Base-by-base conservation (phyloP, 2,329 filamentous ascomycete genomes). In the Pyrenophora teres region DNA sequence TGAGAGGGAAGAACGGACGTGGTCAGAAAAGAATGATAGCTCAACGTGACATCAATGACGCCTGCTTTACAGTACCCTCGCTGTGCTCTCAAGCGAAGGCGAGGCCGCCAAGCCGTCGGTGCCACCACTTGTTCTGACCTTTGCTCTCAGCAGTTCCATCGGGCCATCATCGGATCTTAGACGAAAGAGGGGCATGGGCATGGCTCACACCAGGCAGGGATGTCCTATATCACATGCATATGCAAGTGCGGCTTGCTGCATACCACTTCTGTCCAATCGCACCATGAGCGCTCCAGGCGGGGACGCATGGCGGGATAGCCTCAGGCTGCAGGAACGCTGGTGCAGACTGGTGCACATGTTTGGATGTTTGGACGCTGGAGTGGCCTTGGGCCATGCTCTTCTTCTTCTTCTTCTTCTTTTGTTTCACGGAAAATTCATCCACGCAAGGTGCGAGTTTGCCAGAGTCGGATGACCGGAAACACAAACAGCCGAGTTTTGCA, bases 261-360 rank as follows among this genome's bases (percentile, higher is more conserved):
- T 62, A 38, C 59, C 45, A 49, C 57, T 66, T 63, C 50, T 53
- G 49, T 19, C 69, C 70, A 71, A 71, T 71, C 56, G 35, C 13
- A 35, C 38, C 37, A 47, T 32, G 40, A 35, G 15, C 37, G 32
- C 30, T 39, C 47, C 59, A 65, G 65, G 66, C 55, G 46, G 50
- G 56, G 46, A 57, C 63, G 61, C 59, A 62, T 63, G 60, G 69
- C 68, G 68, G 67, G 63, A 69, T 64, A 59, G 60, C 67, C 67
- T 67, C 60, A 64, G 57, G 65, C 69, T 73, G 69, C 70, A 73
- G 70, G 70, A 72, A 73, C 70, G 52, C 57, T 61, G 51, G 64
- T 21, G 19, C 19, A 21, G 19, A 15, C 15, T 15, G 15, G 15
- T 15, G 15, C 15, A 15, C 15, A 15, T 15, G 15, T 15, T 15